A percentile compares a stretch with the other conserved stretches of the same genome.
These are phyloP conservation scores for Venturiaceae sp. DNA, from an alignment of 2,329 filamentous ascomycete genomes.

Conservation along the genomic window DNA sequence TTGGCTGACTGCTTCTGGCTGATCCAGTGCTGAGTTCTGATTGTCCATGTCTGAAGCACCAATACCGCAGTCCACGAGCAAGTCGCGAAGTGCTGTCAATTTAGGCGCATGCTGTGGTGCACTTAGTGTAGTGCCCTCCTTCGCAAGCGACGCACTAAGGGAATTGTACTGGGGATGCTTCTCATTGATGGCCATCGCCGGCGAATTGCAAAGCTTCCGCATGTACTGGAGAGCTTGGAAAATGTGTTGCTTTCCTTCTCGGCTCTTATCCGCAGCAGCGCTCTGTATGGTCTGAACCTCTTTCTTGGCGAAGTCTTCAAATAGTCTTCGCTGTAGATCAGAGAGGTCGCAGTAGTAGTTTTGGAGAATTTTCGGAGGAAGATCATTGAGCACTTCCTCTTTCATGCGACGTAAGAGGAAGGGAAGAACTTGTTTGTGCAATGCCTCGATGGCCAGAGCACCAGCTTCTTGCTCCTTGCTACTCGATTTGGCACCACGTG, in stretches of 20 bases:
- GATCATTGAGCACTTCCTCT: slow-evolving; percentile 91
- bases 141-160: slow-evolving; percentile 69
- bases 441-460: slow-evolving; percentile 90
- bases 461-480: slow-evolving; percentile 98
- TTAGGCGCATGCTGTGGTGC: slow-evolving; percentile 89
- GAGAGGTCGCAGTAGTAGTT: slow-evolving; percentile 99
- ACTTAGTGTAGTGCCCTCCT: slow-evolving; percentile 70
- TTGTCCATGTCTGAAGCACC: slow-evolving; percentile 43
- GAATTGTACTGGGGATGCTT: slow-evolving; percentile 84
- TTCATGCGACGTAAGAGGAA: slow-evolving; percentile 94
- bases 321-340: slow-evolving; percentile 87
- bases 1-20: slow-evolving; percentile 75
- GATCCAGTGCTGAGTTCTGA: background rate
- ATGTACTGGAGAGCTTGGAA: slow-evolving; percentile 99
- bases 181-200: slow-evolving; percentile 90
- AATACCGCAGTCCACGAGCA: slow-evolving; percentile 98
- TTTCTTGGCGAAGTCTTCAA: slow-evolving; percentile 92
- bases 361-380: slow-evolving; percentile 95
- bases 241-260: slow-evolving; percentile 93
- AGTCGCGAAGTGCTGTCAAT: slow-evolving; percentile 76
- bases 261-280: slow-evolving; percentile 66
- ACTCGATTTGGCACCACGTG: slow-evolving; percentile 90
- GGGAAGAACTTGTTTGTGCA: slow-evolving; percentile 95
- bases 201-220: slow-evolving; percentile 98
- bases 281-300: slow-evolving; percentile 81